A percentile compares a stretch with the other conserved stretches of the same genome.
These are phyloP conservation scores for Trypanosoma caninum DNA, from an alignment of 208 protist genomes.

Conservation along the genomic window DNA sequence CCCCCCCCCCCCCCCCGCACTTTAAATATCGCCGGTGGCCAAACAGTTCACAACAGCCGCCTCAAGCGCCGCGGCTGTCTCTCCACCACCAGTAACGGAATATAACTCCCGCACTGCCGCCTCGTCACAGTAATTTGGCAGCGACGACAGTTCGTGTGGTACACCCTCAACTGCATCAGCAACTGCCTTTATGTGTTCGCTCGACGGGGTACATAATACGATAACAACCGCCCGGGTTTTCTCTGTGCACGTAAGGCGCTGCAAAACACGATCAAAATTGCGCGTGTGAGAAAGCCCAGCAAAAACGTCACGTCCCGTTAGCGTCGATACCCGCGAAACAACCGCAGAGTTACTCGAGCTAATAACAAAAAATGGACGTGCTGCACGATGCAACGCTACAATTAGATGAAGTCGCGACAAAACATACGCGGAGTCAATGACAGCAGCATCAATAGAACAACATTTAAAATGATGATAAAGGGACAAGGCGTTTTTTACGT, in stretches of 20 bases:
- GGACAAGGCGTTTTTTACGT: conserved; percentile 34
- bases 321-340: neutral
- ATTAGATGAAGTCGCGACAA: conserved; percentile 68
- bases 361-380: conserved; percentile 8
- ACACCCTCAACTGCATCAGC: conserved; percentile 5
- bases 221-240: conserved; percentile 51
- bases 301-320: conserved; percentile 44
- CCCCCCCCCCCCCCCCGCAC: neutral
- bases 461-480: conserved; percentile 47
- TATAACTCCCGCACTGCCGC: conserved; percentile 24
- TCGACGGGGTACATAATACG: conserved; percentile 20
- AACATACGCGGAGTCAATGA: conserved; percentile 64
- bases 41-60: conserved; percentile 54
- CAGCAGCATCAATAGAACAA: conserved; percentile 47
- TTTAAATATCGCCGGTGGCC: conserved; percentile 37
- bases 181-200: neutral
- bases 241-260: conserved; percentile 42
- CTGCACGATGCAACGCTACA: conserved; percentile 51
- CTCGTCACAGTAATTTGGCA: conserved; percentile 6
- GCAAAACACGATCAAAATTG: conserved; percentile 57
- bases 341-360: neutral
- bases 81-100: conserved; percentile 3
- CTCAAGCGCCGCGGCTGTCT: conserved; percentile 38
- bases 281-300: conserved; percentile 52
- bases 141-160: conserved; percentile 14